A percentile compares a stretch with the other conserved stretches of the same genome.
phyloP scores from a whole-genome alignment of 345 rosid genomes.

The Linum tenue region DNA sequence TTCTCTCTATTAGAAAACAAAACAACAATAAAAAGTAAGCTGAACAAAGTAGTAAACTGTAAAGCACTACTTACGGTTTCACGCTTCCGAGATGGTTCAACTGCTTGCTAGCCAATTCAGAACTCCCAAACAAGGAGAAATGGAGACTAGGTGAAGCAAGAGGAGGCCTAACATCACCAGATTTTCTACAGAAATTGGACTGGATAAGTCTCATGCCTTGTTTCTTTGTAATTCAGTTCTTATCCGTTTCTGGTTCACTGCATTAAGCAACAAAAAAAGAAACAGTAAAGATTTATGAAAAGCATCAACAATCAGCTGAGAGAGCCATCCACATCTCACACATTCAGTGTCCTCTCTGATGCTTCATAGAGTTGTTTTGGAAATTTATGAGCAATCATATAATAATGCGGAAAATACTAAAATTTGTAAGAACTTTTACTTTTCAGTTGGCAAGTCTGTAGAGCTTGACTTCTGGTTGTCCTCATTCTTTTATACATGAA shows the following conservation, averaged over 20 bases:
- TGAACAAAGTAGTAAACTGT: slow-evolving; percentile 1
- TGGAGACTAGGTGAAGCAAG: slow-evolving; percentile 19
- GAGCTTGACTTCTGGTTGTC: slow-evolving; percentile 19
- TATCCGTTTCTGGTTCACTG: slow-evolving; percentile 21
- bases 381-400: background rate
- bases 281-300: background rate
- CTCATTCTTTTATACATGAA: too few species aligned
- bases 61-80: slow-evolving; percentile 19
- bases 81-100: slow-evolving; percentile 14
- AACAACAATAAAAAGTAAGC: background rate
- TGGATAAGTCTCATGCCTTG: slow-evolving; percentile 30
- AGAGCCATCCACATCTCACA: background rate
- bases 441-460: slow-evolving; percentile 24
- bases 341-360: background rate
- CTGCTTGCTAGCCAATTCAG: slow-evolving; percentile 17
- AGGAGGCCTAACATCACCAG: slow-evolving; percentile 25
- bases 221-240: slow-evolving; percentile 17
- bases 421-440: slow-evolving; percentile 28
- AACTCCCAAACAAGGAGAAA: slow-evolving; percentile 22
- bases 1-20: slow-evolving; percentile 25
- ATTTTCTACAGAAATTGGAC: slow-evolving; percentile 29
- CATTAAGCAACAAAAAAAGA: slow-evolving; percentile 6
- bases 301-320: background rate
- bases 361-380: background rate
- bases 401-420: background rate